Conservation (phyloP, 371 early-diverging fungal genomes). For the Batrachochytrium dendrobatidis region DNA sequence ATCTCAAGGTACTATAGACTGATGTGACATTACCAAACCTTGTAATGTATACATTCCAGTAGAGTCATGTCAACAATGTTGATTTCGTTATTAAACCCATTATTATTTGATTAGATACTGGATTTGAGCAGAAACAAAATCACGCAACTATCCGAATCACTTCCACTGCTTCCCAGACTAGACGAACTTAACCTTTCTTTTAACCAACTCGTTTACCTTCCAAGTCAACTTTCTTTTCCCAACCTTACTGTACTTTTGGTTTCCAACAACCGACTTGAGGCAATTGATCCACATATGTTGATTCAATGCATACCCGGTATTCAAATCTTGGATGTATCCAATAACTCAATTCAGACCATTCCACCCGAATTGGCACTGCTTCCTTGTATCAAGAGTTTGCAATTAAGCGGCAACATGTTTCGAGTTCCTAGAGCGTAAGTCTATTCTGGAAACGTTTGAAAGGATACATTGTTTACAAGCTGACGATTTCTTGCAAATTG, state of each 20-base stretch:
- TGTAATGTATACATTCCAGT: too few species aligned
- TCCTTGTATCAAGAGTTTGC: slow-evolving; percentile 39
- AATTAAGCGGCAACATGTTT: slow-evolving; percentile 58
- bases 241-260: slow-evolving; percentile 37
- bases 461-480: too few species aligned
- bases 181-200: slow-evolving; percentile 27
- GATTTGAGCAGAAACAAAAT: background rate
- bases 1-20: background rate
- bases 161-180: slow-evolving; percentile 1
- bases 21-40: too few species aligned
- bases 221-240: slow-evolving; percentile 33
- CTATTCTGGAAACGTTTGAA: too few species aligned
- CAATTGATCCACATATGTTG: slow-evolving; percentile 25
- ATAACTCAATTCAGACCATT: slow-evolving; percentile 33
- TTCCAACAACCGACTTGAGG: slow-evolving; percentile 45
- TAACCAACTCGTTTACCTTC: slow-evolving; percentile 48
- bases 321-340: slow-evolving; percentile 21
- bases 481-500: too few species aligned
- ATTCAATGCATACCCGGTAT: slow-evolving; percentile 17
- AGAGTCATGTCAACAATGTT: too few species aligned
- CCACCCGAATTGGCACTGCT: slow-evolving; percentile 50
- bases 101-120: too few species aligned
- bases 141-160: background rate
- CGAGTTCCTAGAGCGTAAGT: slow-evolving; percentile 47
- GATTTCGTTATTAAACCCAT: too few species aligned